Conservation (phyloP, 1,284 basidiomycete genomes). For the Puccinia brachypodii region DNA sequence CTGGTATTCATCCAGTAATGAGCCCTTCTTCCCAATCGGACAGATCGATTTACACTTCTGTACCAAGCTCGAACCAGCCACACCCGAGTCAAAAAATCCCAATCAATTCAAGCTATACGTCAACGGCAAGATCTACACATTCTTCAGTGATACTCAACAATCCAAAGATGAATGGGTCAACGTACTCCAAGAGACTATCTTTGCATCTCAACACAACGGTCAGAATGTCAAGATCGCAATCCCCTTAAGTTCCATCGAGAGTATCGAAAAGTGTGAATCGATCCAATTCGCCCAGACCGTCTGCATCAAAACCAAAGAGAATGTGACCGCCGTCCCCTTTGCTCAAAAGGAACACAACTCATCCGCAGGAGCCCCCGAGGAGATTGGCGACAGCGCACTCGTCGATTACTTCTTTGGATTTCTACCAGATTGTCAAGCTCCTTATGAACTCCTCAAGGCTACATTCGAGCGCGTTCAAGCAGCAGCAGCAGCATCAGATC, state of each 20-base stretch:
- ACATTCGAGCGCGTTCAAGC: conserved; percentile 10
- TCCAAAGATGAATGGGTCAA: conserved; percentile 72
- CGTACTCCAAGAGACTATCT: conserved; percentile 79
- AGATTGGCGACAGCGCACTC: conserved; percentile 9
- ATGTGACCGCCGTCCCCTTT: neutral
- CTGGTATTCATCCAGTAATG: conserved; percentile 77
- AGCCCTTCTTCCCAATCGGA: conserved; percentile 94
- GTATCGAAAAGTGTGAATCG: conserved; percentile 80
- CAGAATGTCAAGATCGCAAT: conserved; percentile 96
- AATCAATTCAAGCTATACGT: conserved; percentile 57
- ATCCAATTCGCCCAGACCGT: conserved; percentile 94
- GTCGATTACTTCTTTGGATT: conserved; percentile 94
- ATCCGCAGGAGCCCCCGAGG: conserved; percentile 62
- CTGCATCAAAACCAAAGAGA: conserved; percentile 67
- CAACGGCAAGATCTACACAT: conserved; percentile 55
- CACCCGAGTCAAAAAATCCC: conserved; percentile 68
- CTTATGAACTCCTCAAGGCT: conserved; percentile 48
- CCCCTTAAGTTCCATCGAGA: conserved; percentile 81
- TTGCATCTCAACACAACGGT: conserved; percentile 92
- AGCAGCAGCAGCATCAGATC: neutral
- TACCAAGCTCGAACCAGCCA: conserved; percentile 77
- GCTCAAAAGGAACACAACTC: conserved; percentile 57
- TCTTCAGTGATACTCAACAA: conserved; percentile 55
- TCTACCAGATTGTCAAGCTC: conserved; percentile 65
- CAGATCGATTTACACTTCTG: conserved; percentile 91